These are phyloP conservation scores for Entomophthora muscae DNA, from an alignment of 371 early-diverging fungal species.

Conservation along the genomic window DNA sequence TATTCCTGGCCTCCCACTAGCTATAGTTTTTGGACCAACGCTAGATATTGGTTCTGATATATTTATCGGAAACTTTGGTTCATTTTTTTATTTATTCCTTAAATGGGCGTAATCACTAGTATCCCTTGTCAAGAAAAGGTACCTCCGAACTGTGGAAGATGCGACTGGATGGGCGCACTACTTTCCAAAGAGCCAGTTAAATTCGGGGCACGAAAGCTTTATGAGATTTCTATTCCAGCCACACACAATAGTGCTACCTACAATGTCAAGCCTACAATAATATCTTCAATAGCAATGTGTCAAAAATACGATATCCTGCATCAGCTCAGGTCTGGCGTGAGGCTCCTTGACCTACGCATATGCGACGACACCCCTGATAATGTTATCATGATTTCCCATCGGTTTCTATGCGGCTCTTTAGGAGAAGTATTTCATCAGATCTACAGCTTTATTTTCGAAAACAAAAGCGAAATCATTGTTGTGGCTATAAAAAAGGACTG, in stretches of 20 bases:
- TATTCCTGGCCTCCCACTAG: too few species aligned
- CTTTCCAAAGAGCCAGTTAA: neutral
- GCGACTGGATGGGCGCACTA: conserved; percentile 3
- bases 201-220: conserved; percentile 1
- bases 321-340: conserved; percentile 3
- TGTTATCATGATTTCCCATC: neutral
- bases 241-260: conserved; percentile 9
- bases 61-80: too few species aligned
- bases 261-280: neutral
- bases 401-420: conserved; percentile 4
- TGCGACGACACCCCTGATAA: conserved; percentile 3
- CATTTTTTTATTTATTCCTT: too few species aligned
- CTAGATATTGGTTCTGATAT: too few species aligned
- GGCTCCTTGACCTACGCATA: conserved; percentile 5
- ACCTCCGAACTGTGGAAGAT: neutral
- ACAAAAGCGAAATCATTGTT: conserved; percentile 3
- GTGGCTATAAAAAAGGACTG: conserved; percentile 8
- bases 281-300: conserved; percentile 5
- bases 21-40: too few species aligned
- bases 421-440: conserved; percentile 6
- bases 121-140: neutral
- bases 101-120: conserved; percentile 5
- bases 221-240: conserved; percentile 4
- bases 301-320: neutral
- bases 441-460: neutral